Evolutionary conservation across 768 basidiomycete genomes (phyloP), one percentile per base, ranked within the genome.

Genomic region (Mycena pura): DNA sequence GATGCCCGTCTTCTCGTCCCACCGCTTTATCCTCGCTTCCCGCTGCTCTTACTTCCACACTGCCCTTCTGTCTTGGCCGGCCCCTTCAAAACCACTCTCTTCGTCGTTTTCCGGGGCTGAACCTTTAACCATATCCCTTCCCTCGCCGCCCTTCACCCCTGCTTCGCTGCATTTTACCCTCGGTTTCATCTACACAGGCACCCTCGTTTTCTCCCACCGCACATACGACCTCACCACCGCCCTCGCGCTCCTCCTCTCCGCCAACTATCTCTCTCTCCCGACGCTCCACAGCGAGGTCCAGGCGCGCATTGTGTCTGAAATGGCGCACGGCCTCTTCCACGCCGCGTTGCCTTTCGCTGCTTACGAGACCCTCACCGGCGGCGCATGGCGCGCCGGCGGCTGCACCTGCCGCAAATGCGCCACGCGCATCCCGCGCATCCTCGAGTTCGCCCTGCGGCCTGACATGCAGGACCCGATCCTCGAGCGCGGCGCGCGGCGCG

Each of bases 131-230:
- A 75, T 97, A 17, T 87, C 82, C 0, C 84, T 97, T 7, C 93
- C 93, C 1, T 93, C 90, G 0, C 95, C 96, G 0, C 95, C 96
- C 0, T 99, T 99, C 74, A 96, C 96, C 0, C 93, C 96, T 0
- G 91, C 95, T 1, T 92, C 95, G 0, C 81, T 96, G 6, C 93
- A 96, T 71, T 98, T 97, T 73, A 93, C 93, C 32, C 84, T 98
- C 40, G 94, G 94, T 4, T 97, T 90, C 76, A 87, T 98, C 41
- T 98, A 98, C 70, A 92, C 95, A 3, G 96, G 96, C 39, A 96
- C 94, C 4, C 88, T 98, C 40, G 82, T 89, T 25, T 96, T 98
- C 73, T 94, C 92, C 4, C 91, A n/a, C n/a, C n/a, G n/a, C n/a
- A n/a, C n/a, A n/a, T n/a, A n/a, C n/a, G n/a, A n/a, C n/a, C n/a